These are phyloP conservation scores for Leptosphaerulina australis DNA, from an alignment of 2,329 filamentous ascomycete species.

Conservation along the genomic window DNA sequence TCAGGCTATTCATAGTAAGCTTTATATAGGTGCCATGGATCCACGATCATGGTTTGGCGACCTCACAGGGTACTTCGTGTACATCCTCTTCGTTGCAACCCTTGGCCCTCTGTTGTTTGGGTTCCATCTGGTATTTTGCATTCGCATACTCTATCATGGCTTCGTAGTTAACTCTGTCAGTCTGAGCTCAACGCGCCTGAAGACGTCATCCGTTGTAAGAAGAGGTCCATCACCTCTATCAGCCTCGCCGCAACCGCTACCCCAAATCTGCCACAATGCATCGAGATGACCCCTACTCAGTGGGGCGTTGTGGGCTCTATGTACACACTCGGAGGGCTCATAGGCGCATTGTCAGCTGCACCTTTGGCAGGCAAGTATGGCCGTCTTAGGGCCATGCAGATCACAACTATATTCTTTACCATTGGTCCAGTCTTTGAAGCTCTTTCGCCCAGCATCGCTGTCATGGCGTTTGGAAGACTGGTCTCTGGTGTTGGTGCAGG, in stretches of 20 bases:
- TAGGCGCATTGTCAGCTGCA: constrained; percentile 80
- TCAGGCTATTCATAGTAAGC: not conserved
- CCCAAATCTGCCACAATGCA: constrained; percentile 71
- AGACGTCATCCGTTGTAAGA: constrained; percentile 87
- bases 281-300: constrained; percentile 80
- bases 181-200: constrained; percentile 95
- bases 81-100: constrained; percentile 76
- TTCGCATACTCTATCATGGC: no score
- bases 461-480: constrained; percentile 76
- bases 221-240: constrained; percentile 57
- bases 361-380: constrained; percentile 79
- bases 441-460: constrained; percentile 67
- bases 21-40: constrained; percentile 40
- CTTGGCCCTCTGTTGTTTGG: constrained; percentile 92
- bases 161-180: constrained; percentile 56
- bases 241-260: constrained; percentile 38
- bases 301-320: constrained; percentile 89
- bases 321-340: constrained; percentile 86
- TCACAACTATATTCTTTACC: constrained; percentile 77
- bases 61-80: constrained; percentile 77
- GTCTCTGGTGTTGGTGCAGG: constrained; percentile 85
- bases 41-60: constrained; percentile 50
- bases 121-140: constrained; percentile 75
- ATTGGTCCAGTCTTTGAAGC: constrained; percentile 78
- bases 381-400: constrained; percentile 74